Conservation (phyloP, 768 basidiomycete genomes). For the Asterophora lycoperdoides region DNA sequence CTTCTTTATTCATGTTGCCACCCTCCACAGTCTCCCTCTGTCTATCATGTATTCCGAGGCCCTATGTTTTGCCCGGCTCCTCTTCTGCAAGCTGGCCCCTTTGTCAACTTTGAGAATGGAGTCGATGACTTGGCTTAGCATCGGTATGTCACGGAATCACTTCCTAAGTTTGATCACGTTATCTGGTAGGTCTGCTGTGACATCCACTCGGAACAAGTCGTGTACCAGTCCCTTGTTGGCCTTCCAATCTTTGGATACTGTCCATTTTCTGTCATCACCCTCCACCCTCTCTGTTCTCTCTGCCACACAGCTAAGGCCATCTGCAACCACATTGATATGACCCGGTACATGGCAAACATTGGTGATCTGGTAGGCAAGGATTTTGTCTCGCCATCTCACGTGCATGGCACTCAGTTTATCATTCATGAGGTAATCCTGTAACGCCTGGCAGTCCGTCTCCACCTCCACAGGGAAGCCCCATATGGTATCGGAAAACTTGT, state of each 20-base stretch:
- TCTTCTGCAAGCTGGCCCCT: slow-evolving; percentile 4
- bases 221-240: slow-evolving; percentile 14
- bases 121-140: slow-evolving; percentile 2
- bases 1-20: slow-evolving; percentile 13
- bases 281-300: slow-evolving; percentile 11
- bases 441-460: slow-evolving; percentile 24
- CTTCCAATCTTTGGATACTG: slow-evolving; percentile 27
- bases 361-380: slow-evolving; percentile 23
- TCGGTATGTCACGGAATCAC: slow-evolving; percentile 11
- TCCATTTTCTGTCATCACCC: slow-evolving; percentile 29
- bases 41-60: slow-evolving; percentile 16
- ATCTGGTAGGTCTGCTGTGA: background rate
- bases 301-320: slow-evolving; percentile 24
- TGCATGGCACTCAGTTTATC: slow-evolving; percentile 24
- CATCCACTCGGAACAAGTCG: slow-evolving; percentile 12
- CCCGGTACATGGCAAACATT: slow-evolving; percentile 24
- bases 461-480: slow-evolving; percentile 27
- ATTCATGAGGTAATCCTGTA: slow-evolving; percentile 21
- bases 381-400: slow-evolving; percentile 20
- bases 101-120: slow-evolving; percentile 15
- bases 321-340: slow-evolving; percentile 22
- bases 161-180: slow-evolving; percentile 1
- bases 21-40: slow-evolving; percentile 19
- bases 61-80: slow-evolving; percentile 19
- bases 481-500: background rate